These are phyloP conservation scores for Paracamarosporium sp. DNA, from an alignment of 2,329 filamentous ascomycete genomes.

Conservation along the genomic window DNA sequence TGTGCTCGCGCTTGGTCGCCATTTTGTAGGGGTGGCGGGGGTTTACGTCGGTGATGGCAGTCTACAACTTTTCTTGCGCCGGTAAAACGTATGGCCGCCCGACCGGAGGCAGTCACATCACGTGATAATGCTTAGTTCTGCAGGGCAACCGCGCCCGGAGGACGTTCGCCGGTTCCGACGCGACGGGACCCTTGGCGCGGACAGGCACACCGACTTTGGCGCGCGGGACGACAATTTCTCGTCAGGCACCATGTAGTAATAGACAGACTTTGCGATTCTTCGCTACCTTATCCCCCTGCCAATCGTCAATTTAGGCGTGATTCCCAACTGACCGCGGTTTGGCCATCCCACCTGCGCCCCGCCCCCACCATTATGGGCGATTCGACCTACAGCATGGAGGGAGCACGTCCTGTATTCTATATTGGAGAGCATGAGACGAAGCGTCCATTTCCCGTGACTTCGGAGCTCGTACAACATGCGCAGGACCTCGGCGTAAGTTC, in stretches of 20 bases:
- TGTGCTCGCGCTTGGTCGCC: constrained; percentile 63
- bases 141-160: not conserved
- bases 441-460: constrained; percentile 65
- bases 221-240: constrained; percentile 3
- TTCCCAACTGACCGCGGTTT: not conserved
- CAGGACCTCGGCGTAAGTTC: constrained; percentile 71
- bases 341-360: not conserved
- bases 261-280: not conserved
- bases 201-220: not conserved
- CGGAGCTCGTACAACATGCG: constrained; percentile 70
- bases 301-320: not conserved
- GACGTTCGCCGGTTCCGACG: constrained; percentile 21
- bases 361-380: constrained; percentile 33
- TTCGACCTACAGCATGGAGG: constrained; percentile 41
- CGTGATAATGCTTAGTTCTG: not conserved
- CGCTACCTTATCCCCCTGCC: not conserved
- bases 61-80: constrained; percentile 3
- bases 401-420: constrained; percentile 63
- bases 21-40: constrained; percentile 45
- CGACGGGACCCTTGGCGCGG: constrained; percentile 5
- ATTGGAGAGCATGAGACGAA: constrained; percentile 77
- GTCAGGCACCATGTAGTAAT: constrained; percentile 18
- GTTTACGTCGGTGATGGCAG: constrained; percentile 1
- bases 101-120: not conserved
- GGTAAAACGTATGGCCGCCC: not conserved